Percentiles rank a stretch among this genome's conserved stretches.
Evolutionary conservation across 345 rosid species (phyloP).

Genomic region (Salix viminalis): DNA sequence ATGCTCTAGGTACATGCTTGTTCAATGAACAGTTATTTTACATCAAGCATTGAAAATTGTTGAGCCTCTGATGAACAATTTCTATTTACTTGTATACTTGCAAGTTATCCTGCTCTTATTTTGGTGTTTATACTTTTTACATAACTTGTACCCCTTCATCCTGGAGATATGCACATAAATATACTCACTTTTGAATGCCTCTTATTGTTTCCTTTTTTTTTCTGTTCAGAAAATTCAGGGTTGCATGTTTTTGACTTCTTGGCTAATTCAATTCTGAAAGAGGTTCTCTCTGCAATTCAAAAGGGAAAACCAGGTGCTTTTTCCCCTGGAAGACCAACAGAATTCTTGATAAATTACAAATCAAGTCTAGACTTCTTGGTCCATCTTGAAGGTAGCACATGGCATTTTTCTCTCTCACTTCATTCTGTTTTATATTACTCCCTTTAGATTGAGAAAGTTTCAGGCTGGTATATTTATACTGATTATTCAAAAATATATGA

Average conservation of each 20-base stretch:
- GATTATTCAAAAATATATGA: not conserved
- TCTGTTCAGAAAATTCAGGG: slow-evolving; percentile 79
- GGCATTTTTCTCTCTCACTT: not conserved
- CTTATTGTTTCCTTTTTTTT: slow-evolving; percentile 1
- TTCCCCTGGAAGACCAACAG: slow-evolving; percentile 96
- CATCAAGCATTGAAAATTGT: not conserved
- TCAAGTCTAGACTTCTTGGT: slow-evolving; percentile 82
- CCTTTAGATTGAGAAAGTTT: slow-evolving; percentile 6
- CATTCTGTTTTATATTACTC: not conserved
- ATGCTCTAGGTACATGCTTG: not conserved
- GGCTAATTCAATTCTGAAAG: slow-evolving; percentile 93
- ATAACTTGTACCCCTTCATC: not conserved
- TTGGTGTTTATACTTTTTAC: not conserved
- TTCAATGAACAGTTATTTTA: not conserved
- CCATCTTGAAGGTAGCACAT: slow-evolving; percentile 79
- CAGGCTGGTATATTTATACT: slow-evolving; percentile 16
- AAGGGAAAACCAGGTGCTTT: slow-evolving; percentile 94
- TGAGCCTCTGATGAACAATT: not conserved
- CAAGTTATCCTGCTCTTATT: not conserved
- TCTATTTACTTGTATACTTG: not conserved
- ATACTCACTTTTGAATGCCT: not conserved
- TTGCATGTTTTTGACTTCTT: slow-evolving; percentile 92
- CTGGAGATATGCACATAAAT: not conserved
- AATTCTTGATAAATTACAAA: slow-evolving; percentile 86
- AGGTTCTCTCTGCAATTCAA: slow-evolving; percentile 76